phyloP scores from a whole-genome alignment of 2,329 filamentous ascomycete species.

The Elsinoe australis region DNA sequence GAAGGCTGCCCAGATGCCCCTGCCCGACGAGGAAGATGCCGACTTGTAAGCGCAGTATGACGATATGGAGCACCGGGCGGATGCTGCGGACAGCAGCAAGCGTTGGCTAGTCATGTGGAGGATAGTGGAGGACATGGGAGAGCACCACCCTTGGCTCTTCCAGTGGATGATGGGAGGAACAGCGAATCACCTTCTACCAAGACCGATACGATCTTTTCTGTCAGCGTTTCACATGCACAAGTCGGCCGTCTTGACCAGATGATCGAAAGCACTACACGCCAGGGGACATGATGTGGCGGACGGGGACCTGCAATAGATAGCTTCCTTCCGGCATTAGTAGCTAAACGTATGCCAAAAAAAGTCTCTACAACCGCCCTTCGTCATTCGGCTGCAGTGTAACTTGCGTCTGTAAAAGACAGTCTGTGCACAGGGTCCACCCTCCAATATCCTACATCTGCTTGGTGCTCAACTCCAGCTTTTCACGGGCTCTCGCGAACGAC shows the following conservation, averaged over 20 bases:
- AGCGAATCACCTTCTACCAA: conserved; percentile 7
- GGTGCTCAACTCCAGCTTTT: background rate
- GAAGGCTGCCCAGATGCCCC: conserved; percentile 68
- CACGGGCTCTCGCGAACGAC: background rate
- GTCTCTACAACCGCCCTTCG: too few relatives aligned
- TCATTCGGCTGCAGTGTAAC: background rate
- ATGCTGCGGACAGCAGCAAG: background rate
- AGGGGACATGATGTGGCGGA: conserved; percentile 1
- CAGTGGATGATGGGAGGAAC: conserved; percentile 6
- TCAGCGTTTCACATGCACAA: conserved; percentile 15
- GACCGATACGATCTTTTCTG: conserved; percentile 12
- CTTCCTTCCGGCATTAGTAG: background rate
- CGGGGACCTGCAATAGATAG: conserved; percentile 9
- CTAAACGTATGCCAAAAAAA: conserved; percentile 4
- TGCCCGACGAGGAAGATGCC: conserved; percentile 90
- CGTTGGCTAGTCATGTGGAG: background rate
- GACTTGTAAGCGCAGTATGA: conserved; percentile 39
- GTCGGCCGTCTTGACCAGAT: background rate
- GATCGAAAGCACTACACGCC: conserved; percentile 6
- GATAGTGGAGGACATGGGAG: background rate
- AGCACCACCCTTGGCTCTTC: background rate
- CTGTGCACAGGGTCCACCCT: background rate
- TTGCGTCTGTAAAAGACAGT: too few relatives aligned
- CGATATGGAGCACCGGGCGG: background rate
- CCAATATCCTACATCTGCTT: background rate